phyloP scores from a whole-genome alignment of 768 basidiomycete genomes.

The Podaxis sp. region DNA sequence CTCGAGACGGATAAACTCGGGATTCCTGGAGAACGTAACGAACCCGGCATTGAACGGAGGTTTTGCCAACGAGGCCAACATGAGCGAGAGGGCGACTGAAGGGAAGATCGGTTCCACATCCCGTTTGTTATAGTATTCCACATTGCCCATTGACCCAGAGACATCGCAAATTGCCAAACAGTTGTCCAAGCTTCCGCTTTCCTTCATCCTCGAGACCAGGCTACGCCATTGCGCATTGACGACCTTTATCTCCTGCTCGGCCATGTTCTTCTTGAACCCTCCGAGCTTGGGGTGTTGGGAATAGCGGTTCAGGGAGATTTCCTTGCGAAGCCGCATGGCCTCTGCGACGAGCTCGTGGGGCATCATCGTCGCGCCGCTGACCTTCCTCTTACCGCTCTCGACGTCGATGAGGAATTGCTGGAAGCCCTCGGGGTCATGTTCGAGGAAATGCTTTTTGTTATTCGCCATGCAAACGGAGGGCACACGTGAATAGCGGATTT shows the following conservation, averaged over 20 bases:
- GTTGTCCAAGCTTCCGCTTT: slow-evolving; percentile 57
- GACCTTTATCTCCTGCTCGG: slow-evolving; percentile 40
- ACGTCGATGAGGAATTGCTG: slow-evolving; percentile 56
- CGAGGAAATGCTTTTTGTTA: slow-evolving; percentile 53
- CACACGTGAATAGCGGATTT: slow-evolving; percentile 60
- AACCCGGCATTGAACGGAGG: slow-evolving; percentile 66
- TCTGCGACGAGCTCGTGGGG: slow-evolving; percentile 60
- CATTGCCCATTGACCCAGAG: slow-evolving; percentile 66
- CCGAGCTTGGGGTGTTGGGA: slow-evolving; percentile 23
- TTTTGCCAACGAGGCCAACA: slow-evolving; percentile 60
- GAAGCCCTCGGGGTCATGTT: slow-evolving; percentile 62
- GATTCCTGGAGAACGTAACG: slow-evolving; percentile 64
- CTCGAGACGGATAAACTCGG: slow-evolving; percentile 51
- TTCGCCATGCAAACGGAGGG: slow-evolving; percentile 61
- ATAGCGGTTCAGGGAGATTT: not conserved
- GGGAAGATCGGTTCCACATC: slow-evolving; percentile 52
- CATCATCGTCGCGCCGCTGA: slow-evolving; percentile 67
- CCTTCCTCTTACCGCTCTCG: slow-evolving; percentile 50
- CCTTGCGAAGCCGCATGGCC: slow-evolving; percentile 20
- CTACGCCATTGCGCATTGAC: slow-evolving; percentile 69
- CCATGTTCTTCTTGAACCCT: slow-evolving; percentile 30
- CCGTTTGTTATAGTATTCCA: slow-evolving; percentile 15
- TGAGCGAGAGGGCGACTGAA: slow-evolving; percentile 62
- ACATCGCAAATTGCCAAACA: slow-evolving; percentile 72
- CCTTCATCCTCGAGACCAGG: slow-evolving; percentile 51